A percentile compares a stretch with the other conserved stretches of the same genome.
Conservation (phyloP, 2,329 filamentous ascomycete genomes). For the Leptographium flavum region DNA sequence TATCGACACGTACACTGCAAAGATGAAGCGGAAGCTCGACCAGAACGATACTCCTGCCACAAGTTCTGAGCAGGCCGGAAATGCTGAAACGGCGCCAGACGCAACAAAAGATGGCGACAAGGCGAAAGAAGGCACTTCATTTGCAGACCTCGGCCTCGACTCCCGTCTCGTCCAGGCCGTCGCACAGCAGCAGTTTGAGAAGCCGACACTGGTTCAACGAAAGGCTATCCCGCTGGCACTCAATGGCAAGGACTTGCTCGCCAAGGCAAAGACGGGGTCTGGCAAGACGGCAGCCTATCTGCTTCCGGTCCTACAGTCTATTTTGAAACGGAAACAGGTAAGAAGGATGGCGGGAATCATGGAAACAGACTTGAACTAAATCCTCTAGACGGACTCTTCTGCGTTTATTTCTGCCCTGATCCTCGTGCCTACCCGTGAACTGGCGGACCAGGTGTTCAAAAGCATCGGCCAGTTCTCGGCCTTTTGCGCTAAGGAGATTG, state of each 20-base stretch:
- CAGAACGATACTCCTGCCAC: slow-evolving; percentile 19
- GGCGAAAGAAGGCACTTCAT: slow-evolving; percentile 22
- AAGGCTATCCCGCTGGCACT: slow-evolving; percentile 79
- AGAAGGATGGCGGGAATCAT: neutral
- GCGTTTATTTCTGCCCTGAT: slow-evolving; percentile 62
- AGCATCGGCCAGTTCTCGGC: slow-evolving; percentile 61
- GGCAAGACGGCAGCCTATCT: slow-evolving; percentile 97
- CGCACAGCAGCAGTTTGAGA: slow-evolving; percentile 67
- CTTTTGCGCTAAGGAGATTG: slow-evolving; percentile 75
- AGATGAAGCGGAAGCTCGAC: slow-evolving; percentile 49
- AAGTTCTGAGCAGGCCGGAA: slow-evolving; percentile 11
- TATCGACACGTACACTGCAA: neutral
- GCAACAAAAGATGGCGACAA: slow-evolving; percentile 11
- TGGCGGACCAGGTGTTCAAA: slow-evolving; percentile 81
- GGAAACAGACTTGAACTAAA: no score
- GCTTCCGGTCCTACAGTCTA: slow-evolving; percentile 72
- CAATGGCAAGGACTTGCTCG: slow-evolving; percentile 77
- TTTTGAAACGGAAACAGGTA: slow-evolving; percentile 57
- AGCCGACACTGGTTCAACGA: slow-evolving; percentile 78
- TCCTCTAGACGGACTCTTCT: slow-evolving; percentile 30
- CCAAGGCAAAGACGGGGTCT: slow-evolving; percentile 86
- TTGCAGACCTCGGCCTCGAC: slow-evolving; percentile 69
- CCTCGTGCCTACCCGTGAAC: slow-evolving; percentile 85
- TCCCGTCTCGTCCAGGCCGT: slow-evolving; percentile 75
- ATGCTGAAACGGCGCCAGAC: neutral